These are phyloP conservation scores for Boletus reticuloceps DNA, from an alignment of 768 basidiomycete species.

Conservation along the genomic window DNA sequence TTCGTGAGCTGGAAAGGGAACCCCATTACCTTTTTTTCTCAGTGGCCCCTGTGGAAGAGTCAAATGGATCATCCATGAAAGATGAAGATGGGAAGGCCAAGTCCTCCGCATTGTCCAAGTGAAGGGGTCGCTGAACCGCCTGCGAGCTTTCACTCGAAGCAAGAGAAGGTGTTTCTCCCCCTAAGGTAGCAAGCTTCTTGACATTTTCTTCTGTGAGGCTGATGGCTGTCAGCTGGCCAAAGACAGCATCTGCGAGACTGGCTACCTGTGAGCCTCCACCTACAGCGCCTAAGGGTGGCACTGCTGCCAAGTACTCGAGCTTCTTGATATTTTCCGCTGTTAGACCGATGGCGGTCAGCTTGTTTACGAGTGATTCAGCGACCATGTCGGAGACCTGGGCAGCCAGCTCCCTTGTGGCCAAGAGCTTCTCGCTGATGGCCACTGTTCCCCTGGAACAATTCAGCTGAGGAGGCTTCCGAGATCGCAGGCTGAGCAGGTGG, in stretches of 20 bases:
- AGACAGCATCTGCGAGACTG: neutral
- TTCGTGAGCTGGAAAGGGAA: neutral
- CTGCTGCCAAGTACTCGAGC: neutral
- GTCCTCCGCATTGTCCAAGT: neutral
- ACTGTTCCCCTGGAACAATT: neutral
- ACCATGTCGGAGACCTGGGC: neutral
- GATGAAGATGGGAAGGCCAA: neutral
- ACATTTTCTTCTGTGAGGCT: neutral
- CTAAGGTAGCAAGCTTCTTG: neutral
- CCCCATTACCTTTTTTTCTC: neutral
- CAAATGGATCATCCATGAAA: neutral
- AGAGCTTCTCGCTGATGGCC: neutral
- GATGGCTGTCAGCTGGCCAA: neutral
- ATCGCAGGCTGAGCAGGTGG: neutral
- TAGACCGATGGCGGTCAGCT: neutral
- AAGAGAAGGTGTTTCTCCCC: neutral
- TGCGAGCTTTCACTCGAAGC: no score
- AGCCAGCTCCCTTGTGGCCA: neutral
- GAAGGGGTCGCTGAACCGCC: neutral
- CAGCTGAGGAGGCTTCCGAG: neutral
- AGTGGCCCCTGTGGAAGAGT: neutral
- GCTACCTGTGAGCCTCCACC: neutral
- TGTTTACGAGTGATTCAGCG: neutral
- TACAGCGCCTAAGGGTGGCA: neutral
- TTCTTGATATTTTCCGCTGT: neutral